Conservation (phyloP, 2,329 filamentous ascomycete genomes). For the Colletotrichum lindemuthianum region DNA sequence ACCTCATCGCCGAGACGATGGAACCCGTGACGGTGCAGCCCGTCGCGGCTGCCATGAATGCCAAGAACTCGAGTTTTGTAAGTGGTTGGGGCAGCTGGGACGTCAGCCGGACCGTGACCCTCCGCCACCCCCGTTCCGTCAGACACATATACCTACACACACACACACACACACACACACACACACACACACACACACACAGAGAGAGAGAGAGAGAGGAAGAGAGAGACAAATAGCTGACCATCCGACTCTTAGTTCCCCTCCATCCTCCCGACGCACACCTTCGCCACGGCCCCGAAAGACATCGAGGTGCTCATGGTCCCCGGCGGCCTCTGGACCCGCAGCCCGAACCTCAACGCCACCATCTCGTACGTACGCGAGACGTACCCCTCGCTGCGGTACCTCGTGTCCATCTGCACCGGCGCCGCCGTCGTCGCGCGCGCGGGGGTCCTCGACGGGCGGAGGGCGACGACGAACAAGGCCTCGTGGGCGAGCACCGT, state of each 20-base stretch:
- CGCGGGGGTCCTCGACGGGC: conserved; percentile 63
- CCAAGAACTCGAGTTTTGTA: conserved; percentile 33
- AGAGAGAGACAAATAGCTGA: no score
- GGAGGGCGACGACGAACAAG: conserved; percentile 68
- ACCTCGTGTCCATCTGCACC: conserved; percentile 67
- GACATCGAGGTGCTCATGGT: conserved; percentile 64
- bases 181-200: neutral
- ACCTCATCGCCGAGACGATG: conserved; percentile 30
- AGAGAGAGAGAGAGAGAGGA: neutral
- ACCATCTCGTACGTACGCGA: conserved; percentile 48
- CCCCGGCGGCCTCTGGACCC: conserved; percentile 56
- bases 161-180: neutral
- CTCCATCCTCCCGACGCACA: conserved; percentile 45
- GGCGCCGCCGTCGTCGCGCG: conserved; percentile 61
- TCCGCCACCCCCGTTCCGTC: conserved; percentile 4
- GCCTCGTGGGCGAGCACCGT: conserved; percentile 53
- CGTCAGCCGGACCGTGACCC: conserved; percentile 1
- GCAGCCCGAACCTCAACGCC: conserved; percentile 41
- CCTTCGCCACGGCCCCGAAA: conserved; percentile 54
- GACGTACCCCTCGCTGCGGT: conserved; percentile 52
- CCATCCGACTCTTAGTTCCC: conserved; percentile 7
- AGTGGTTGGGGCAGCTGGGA: neutral
- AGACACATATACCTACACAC: neutral
- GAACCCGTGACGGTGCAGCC: conserved; percentile 25
- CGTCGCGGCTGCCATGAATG: conserved; percentile 17